phyloP scores from a whole-genome alignment of 2,329 filamentous ascomycete genomes.

The Berkeleyomyces basicola region DNA sequence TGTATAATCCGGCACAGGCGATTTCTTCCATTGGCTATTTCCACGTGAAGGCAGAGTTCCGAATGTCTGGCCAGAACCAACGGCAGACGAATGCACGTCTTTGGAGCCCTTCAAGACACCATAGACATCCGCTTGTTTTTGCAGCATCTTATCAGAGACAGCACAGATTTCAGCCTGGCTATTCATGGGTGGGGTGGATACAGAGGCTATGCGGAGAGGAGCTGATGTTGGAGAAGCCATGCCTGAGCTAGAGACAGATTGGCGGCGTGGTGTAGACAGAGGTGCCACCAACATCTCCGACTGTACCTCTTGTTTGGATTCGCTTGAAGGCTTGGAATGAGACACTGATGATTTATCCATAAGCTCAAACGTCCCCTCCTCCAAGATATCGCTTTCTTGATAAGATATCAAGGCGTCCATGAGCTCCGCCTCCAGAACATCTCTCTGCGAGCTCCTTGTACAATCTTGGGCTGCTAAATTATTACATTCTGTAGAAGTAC shows the following conservation, averaged over 20 bases:
- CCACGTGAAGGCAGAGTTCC: not conserved
- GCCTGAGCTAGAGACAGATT: not conserved
- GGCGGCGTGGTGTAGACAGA: not conserved
- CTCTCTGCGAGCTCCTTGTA: not conserved
- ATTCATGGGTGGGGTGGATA: not conserved
- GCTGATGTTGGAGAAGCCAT: not conserved
- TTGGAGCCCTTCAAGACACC: not conserved
- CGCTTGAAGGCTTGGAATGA: not conserved
- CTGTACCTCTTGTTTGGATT: not conserved
- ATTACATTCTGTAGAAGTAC: not conserved
- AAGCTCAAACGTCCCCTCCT: not conserved
- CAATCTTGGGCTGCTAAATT: not conserved
- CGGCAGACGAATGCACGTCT: not conserved
- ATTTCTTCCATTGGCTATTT: constrained; percentile 1
- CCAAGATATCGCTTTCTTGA: not conserved
- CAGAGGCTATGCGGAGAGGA: not conserved
- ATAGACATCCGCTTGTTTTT: not conserved
- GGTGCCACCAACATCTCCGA: not conserved
- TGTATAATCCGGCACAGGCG: constrained; percentile 5
- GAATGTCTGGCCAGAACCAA: not conserved
- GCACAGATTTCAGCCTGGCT: not conserved
- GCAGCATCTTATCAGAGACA: not conserved
- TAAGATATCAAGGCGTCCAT: not conserved
- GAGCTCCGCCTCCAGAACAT: constrained; percentile 1
- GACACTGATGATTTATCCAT: not conserved